Evolutionary conservation across 2,329 filamentous ascomycete species (phyloP).

Genomic region (Claviceps sp.): DNA sequence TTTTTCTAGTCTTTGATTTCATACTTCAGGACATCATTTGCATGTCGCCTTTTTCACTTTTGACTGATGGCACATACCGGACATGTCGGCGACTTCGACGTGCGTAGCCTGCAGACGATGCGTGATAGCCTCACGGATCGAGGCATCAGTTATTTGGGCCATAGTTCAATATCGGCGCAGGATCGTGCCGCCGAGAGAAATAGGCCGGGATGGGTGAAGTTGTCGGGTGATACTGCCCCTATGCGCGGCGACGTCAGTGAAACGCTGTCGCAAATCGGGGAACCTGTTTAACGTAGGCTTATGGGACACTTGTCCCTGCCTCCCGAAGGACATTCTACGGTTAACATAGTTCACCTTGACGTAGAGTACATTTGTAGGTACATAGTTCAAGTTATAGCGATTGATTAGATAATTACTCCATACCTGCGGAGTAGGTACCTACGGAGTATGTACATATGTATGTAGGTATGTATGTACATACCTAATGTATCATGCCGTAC

Average conservation of each 20-base stretch:
- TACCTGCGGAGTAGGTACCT: too few relatives aligned
- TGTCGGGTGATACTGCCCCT: neutral
- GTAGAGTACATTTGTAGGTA: too few relatives aligned
- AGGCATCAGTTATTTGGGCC: conserved; percentile 53
- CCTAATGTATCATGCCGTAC: too few relatives aligned
- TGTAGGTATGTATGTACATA: too few relatives aligned
- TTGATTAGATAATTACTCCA: too few relatives aligned
- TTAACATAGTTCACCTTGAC: too few relatives aligned
- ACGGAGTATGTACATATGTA: too few relatives aligned
- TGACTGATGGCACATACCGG: conserved; percentile 44
- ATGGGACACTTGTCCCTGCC: too few relatives aligned
- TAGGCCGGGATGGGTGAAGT: neutral
- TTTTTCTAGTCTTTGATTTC: neutral
- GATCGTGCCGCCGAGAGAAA: neutral
- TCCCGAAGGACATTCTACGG: too few relatives aligned
- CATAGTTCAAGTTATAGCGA: neutral
- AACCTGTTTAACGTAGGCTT: too few relatives aligned
- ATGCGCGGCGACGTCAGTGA: neutral
- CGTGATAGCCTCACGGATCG: conserved; percentile 54
- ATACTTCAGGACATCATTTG: neutral
- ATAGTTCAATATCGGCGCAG: neutral
- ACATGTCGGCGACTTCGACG: conserved; percentile 85
- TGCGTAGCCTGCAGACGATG: conserved; percentile 60
- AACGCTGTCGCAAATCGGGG: neutral
- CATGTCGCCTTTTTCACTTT: neutral